Percentiles rank a stretch among this genome's conserved stretches.
Conservation (phyloP, 2,329 filamentous ascomycete species). For the Ceratocystis diversiconidia region DNA sequence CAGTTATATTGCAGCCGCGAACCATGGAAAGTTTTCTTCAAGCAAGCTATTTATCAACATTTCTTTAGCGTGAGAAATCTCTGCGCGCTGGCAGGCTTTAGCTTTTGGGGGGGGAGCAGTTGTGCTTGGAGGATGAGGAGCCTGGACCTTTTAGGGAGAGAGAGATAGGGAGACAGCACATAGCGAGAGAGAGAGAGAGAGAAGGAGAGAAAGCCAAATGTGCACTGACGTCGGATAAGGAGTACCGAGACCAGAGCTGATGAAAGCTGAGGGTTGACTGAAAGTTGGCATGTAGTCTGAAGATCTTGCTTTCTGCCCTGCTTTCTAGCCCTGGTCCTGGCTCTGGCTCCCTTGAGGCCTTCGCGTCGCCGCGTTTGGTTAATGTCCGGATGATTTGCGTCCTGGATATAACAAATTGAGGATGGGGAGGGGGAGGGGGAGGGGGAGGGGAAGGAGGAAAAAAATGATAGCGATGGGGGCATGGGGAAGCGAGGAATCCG, state of each 20-base stretch:
- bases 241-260: not conserved
- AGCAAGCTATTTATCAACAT: not conserved
- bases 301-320: not conserved
- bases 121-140: too few species aligned
- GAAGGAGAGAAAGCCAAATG: too few species aligned
- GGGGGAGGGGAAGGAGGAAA: not conserved
- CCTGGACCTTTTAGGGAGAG: too few species aligned
- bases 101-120: too few species aligned
- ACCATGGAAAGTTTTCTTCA: not conserved
- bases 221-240: slow-evolving; percentile 2
- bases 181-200: not conserved
- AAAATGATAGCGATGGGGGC: not conserved
- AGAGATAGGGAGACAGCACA: not conserved
- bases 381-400: slow-evolving; percentile 5
- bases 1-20: not conserved
- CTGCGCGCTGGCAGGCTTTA: not conserved
- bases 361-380: not conserved
- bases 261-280: not conserved
- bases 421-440: not conserved
- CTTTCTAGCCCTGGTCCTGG: not conserved
- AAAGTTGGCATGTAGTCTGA: not conserved
- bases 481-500: not conserved
- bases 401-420: not conserved
- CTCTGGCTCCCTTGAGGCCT: not conserved
- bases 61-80: not conserved